Evolutionary conservation across 176 grass and related monocot species (phyloP), one percentile per base, ranked within the genome.

Genomic region (Carex cristatella): DNA sequence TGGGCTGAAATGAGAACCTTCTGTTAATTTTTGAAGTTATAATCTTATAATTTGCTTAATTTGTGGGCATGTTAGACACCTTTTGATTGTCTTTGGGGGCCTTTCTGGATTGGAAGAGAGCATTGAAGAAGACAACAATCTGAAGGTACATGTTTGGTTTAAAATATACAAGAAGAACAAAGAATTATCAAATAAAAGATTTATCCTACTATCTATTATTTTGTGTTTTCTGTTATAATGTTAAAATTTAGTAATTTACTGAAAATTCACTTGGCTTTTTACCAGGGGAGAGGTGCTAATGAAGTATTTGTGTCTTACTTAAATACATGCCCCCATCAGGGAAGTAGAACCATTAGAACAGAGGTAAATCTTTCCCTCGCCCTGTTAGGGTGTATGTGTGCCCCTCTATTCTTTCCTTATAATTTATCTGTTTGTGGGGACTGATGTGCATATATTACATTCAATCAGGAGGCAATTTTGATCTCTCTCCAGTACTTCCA

Each of bases 291-390:
- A 87, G 32, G 38, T 19, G 85, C 87, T 66, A 86, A 75, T 56
- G 96, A 94, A 85, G 81, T 98, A 64, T 98, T 98, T 67, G 30
- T 65, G 60, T 90, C 87, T 70, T 98, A 98, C 89, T 86, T 98
- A 64, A 98, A 98, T 88, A 98, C 88, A 7, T 98, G 96, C 58
- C 96, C 96, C 19, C 87, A 89, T 82, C 96, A 98, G 88, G 96
- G 96, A 84, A 95, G 96, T 80, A 94, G 96, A 94, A 98, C 96
- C 28, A 98, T 98, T 86, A 95, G 96, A 87, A 98, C 96, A 58
- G 96, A 98, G 96, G 96, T 98, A 95, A 40, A 40, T 81, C 18
- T 44, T 5, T n/a, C 31, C 69, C 61, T 38, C 27, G 66, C 40
- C 54, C 5, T 65, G 55, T 48, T 64, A 79, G 81, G 42, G 5